phyloP scores from a whole-genome alignment of 305 asterid species.

The Fraxinus platypoda region DNA sequence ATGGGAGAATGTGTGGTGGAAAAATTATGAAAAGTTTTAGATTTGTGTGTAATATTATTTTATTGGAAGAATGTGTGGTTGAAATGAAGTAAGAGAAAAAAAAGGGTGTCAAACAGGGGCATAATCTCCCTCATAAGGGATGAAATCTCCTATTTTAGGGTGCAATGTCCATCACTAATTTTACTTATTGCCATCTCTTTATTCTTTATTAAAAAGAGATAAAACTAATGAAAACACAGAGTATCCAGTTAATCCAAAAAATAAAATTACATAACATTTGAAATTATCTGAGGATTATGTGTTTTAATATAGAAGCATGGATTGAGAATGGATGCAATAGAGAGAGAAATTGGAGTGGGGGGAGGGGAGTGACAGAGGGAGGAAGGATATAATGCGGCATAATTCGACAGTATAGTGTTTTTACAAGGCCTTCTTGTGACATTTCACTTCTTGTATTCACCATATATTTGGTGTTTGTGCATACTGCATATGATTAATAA shows the following conservation, averaged over 20 bases:
- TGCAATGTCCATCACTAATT: neutral
- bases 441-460: neutral
- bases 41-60: too few relatives aligned
- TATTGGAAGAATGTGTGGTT: too few relatives aligned
- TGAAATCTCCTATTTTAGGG: neutral
- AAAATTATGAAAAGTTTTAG: too few relatives aligned
- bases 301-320: neutral
- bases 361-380: neutral
- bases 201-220: neutral
- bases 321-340: neutral
- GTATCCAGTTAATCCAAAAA: neutral
- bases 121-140: neutral
- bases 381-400: neutral
- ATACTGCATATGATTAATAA: neutral
- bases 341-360: neutral
- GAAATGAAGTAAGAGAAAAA: too few relatives aligned
- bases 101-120: too few relatives aligned
- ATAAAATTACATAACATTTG: neutral
- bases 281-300: neutral
- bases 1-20: too few relatives aligned
- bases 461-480: neutral
- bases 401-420: neutral
- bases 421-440: neutral
- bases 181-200: neutral
- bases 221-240: neutral